Evolutionary conservation across 176 grass and related monocot species (phyloP).

Genomic region (Pontederia paniculata): DNA sequence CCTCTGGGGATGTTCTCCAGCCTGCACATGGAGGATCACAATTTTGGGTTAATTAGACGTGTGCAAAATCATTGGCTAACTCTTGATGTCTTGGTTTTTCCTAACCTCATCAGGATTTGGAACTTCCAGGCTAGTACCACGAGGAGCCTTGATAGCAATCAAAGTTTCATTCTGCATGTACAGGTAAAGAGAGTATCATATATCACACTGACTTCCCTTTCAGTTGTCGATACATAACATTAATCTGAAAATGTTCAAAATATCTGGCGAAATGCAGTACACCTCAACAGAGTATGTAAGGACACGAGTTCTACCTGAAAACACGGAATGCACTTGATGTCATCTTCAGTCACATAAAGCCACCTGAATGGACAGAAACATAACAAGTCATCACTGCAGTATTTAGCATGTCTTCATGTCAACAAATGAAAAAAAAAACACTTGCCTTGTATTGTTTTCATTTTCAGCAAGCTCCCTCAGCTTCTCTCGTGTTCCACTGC

Average conservation of each 20-base stretch:
- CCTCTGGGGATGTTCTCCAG: conserved; percentile 51
- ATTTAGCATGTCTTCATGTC: neutral
- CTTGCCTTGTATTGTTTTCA: conserved; percentile 58
- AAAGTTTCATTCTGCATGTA: conserved; percentile 69
- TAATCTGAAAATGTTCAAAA: neutral
- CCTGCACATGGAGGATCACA: conserved; percentile 18
- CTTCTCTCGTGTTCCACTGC: conserved; percentile 64
- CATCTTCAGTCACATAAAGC: conserved; percentile 85
- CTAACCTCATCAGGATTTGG: conserved; percentile 75
- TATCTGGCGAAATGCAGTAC: neutral
- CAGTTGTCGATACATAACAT: neutral
- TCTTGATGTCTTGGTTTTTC: conserved; percentile 3
- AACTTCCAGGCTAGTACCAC: conserved; percentile 79
- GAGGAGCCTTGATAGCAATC: conserved; percentile 90
- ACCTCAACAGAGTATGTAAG: conserved; percentile 15
- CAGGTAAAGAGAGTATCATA: neutral
- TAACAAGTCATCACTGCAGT: neutral
- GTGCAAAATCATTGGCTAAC: neutral
- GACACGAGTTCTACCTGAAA: conserved; percentile 64
- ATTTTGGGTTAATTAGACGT: neutral
- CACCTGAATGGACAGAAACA: conserved; percentile 37
- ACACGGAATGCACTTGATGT: conserved; percentile 80
- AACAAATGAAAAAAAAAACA: neutral
- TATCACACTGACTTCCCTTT: too few species aligned
- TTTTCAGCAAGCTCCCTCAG: conserved; percentile 61